A percentile compares a stretch with the other conserved stretches of the same genome.
Conservation (phyloP, 2,329 filamentous ascomycete species). For the Colletotrichum horii region DNA sequence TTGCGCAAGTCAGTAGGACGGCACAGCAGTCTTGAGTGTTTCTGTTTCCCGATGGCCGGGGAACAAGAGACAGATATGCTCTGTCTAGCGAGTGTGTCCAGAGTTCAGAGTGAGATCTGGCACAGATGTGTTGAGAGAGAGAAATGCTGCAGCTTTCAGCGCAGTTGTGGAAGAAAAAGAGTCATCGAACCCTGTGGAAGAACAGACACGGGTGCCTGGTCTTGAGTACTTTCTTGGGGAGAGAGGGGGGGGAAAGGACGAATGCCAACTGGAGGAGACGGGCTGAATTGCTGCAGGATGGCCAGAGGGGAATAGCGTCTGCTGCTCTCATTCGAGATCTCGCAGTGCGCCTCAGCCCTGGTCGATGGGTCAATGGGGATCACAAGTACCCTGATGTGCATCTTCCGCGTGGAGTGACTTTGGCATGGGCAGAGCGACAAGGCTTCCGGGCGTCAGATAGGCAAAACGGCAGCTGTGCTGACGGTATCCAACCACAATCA, state of each 20-base stretch:
- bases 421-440: background rate
- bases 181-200: conserved; percentile 18
- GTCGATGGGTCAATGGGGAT: background rate
- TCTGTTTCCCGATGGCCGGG: background rate
- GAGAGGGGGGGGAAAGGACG: background rate
- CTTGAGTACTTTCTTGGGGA: background rate
- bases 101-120: background rate
- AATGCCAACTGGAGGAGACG: background rate
- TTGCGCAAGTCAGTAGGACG: conserved; percentile 1
- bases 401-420: background rate
- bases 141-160: background rate
- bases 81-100: background rate
- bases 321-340: conserved; percentile 11
- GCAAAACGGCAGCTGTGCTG: background rate
- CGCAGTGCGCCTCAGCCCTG: background rate
- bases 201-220: conserved; percentile 6
- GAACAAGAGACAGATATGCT: background rate
- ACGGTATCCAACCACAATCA: conserved; percentile 1
- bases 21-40: background rate
- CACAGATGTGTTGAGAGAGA: background rate
- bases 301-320: background rate
- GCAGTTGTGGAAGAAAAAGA: background rate
- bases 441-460: background rate
- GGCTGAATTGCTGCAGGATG: background rate
- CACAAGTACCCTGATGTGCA: background rate